Conservation (phyloP, 2,329 filamentous ascomycete genomes). For the Verticillium isaacii region DNA sequence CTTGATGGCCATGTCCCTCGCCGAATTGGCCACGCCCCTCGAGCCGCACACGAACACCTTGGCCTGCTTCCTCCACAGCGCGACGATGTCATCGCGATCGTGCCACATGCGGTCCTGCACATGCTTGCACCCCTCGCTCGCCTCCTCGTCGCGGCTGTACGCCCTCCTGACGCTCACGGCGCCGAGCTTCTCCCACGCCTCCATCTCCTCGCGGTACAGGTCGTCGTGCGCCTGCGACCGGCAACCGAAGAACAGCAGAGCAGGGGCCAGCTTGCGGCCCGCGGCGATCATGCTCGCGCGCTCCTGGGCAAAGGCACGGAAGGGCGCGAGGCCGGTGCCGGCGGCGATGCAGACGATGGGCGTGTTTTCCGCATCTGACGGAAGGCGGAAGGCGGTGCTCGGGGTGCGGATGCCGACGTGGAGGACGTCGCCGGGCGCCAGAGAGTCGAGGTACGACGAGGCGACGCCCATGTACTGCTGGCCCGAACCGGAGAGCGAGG, state of each 20-base stretch:
- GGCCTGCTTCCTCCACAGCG: constrained; percentile 32
- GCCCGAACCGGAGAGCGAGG: constrained; percentile 42
- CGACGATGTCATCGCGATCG: constrained; percentile 22
- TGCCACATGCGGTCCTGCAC: constrained; percentile 39
- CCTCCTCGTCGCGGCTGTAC: constrained; percentile 36
- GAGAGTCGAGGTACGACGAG: constrained; percentile 52
- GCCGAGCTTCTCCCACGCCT: constrained; percentile 40
- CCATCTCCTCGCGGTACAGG: constrained; percentile 37
- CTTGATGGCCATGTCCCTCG: constrained; percentile 25
- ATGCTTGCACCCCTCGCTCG: constrained; percentile 41
- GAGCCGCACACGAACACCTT: constrained; percentile 60
- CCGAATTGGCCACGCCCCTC: constrained; percentile 33
- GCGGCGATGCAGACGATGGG: constrained; percentile 39
- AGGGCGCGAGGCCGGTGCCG: constrained; percentile 31
- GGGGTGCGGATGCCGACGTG: constrained; percentile 45
- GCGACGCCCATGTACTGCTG: constrained; percentile 52
- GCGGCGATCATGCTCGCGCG: constrained; percentile 35
- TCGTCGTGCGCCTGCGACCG: constrained; percentile 36
- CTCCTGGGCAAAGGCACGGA: constrained; percentile 15
- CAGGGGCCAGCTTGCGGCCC: constrained; percentile 28
- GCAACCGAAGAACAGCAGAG: constrained; percentile 46
- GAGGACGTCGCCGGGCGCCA: constrained; percentile 37
- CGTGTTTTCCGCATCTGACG: constrained; percentile 24
- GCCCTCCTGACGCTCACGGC: constrained; percentile 55
- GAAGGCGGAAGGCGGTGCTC: constrained; percentile 35